phyloP scores from a whole-genome alignment of 768 basidiomycete species.

The Rhodotorula babjevae region DNA sequence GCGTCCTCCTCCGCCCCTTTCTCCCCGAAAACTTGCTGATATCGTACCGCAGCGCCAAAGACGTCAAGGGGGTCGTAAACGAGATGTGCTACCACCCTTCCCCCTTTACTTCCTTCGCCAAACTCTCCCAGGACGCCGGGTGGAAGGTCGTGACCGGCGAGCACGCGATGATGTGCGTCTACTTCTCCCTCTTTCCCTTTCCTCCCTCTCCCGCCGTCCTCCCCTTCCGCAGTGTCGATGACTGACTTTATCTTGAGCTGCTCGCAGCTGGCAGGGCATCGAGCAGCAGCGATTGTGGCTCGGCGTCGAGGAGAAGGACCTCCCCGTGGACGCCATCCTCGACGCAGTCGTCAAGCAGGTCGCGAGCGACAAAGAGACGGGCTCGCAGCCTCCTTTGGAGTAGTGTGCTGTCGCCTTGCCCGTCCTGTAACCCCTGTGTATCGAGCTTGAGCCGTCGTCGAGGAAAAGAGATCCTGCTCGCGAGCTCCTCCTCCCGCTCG shows the following conservation, averaged over 20 bases:
- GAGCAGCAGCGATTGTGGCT: conserved; percentile 44
- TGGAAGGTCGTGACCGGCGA: conserved; percentile 42
- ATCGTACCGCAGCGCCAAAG: conserved; percentile 30
- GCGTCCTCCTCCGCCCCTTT: conserved; percentile 2
- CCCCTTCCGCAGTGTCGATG: no score
- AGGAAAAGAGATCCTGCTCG: no score
- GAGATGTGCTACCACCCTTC: conserved; percentile 43
- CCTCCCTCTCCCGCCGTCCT: no score
- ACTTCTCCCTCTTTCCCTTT: no score
- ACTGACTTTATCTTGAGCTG: background rate
- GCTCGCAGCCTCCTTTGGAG: conserved; percentile 32
- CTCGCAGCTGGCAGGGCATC: conserved; percentile 35
- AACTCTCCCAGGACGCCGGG: conserved; percentile 29
- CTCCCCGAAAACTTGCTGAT: no score
- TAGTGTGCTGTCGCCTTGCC: no score
- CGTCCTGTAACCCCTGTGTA: no score
- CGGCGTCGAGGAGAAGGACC: conserved; percentile 32
- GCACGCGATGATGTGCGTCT: conserved; percentile 33
- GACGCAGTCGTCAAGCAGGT: conserved; percentile 39
- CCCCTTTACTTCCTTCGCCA: conserved; percentile 34
- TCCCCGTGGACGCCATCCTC: conserved; percentile 38
- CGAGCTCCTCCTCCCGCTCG: no score
- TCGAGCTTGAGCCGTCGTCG: no score
- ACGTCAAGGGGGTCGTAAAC: conserved; percentile 41
- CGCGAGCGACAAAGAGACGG: conserved; percentile 35